These are phyloP conservation scores for Penicillium desertorum DNA, from an alignment of 495 filamentous ascomycete genomes.

Conservation along the genomic window DNA sequence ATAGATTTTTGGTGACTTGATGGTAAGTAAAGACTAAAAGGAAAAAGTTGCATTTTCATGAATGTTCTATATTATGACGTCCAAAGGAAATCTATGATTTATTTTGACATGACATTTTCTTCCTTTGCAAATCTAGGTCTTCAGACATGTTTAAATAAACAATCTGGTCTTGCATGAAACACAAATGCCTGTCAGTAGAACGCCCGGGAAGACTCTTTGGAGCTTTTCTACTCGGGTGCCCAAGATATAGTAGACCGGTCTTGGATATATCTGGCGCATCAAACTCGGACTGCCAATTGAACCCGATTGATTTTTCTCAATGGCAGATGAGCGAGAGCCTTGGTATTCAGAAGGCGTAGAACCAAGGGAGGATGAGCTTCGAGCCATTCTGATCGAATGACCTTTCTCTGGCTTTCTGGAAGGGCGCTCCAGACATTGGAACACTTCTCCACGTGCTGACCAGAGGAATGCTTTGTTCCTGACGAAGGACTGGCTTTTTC, in stretches of 20 bases:
- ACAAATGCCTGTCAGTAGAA: not conserved
- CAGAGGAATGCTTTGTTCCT: not conserved
- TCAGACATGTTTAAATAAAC: not conserved
- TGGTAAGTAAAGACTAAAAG: constrained; percentile 1
- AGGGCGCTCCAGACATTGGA: not conserved
- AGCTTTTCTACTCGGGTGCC: not conserved
- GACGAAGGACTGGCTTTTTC: not conserved
- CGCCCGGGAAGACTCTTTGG: not conserved
- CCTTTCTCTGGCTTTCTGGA: not conserved
- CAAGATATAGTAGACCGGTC: not conserved
- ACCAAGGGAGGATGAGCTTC: not conserved
- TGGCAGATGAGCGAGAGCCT: not conserved
- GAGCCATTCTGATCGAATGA: not conserved
- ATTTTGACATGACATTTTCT: not conserved
- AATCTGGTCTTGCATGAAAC: not conserved
- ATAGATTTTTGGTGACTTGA: constrained; percentile 25
- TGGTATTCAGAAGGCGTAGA: not conserved
- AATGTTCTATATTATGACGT: constrained; percentile 10
- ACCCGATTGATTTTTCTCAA: not conserved
- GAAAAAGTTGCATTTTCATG: constrained; percentile 17
- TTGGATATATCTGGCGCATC: not conserved
- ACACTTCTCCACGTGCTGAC: not conserved
- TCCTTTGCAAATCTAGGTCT: not conserved
- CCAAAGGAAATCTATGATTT: not conserved
- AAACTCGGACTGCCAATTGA: not conserved